A percentile compares a stretch with the other conserved stretches of the same genome.
phyloP scores from a whole-genome alignment of 148 eudicot genomes.

The Rhododendron ferrugineum region DNA sequence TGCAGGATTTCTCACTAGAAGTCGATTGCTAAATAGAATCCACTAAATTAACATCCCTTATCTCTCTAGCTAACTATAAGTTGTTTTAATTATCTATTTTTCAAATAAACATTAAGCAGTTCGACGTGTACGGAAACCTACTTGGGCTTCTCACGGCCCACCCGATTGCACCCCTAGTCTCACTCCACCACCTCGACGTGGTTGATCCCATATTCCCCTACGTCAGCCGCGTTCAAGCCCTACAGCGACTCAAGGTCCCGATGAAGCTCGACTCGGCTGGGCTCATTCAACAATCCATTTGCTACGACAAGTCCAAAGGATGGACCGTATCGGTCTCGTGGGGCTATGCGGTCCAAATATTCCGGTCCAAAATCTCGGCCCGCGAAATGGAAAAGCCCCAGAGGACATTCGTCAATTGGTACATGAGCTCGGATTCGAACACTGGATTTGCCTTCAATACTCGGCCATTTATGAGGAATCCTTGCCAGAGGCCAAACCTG shows the following conservation, averaged over 20 bases:
- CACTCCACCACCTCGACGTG: constrained; percentile 46
- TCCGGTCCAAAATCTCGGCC: constrained; percentile 28
- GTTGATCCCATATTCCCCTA: constrained; percentile 47
- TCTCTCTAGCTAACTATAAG: background rate
- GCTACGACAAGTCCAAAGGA: constrained; percentile 35
- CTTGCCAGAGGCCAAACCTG: constrained; percentile 39
- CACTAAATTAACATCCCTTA: background rate
- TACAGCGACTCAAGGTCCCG: constrained; percentile 27
- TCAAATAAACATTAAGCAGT: constrained; percentile 13
- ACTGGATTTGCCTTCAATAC: constrained; percentile 37
- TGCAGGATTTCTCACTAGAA: too few relatives aligned
- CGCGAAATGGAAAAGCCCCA: constrained; percentile 41
- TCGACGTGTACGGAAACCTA: constrained; percentile 37
- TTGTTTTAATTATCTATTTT: background rate
- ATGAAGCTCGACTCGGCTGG: constrained; percentile 40
- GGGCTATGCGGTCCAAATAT: constrained; percentile 57
- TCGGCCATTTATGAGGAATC: constrained; percentile 21
- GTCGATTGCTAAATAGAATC: too few relatives aligned
- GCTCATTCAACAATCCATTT: constrained; percentile 59
- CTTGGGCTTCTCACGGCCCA: constrained; percentile 53
- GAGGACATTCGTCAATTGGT: constrained; percentile 45
- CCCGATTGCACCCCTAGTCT: constrained; percentile 45
- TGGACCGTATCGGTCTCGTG: constrained; percentile 70
- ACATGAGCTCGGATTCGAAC: constrained; percentile 16
- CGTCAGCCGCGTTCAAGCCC: constrained; percentile 23